Evolutionary conservation across 768 basidiomycete genomes (phyloP).

Genomic region (Xanthoconium stramineum): DNA sequence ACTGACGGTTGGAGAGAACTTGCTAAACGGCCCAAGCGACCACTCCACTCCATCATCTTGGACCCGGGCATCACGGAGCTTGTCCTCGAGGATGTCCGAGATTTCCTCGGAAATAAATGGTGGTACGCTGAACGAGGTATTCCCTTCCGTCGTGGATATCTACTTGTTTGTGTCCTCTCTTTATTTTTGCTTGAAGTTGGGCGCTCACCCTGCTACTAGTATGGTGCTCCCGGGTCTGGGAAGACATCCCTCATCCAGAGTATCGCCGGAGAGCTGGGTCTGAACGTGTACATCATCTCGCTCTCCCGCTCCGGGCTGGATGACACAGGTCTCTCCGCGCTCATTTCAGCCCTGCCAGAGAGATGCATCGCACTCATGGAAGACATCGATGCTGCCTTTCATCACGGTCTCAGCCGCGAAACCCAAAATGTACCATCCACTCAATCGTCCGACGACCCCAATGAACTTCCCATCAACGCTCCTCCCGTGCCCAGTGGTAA

Average conservation of each 20-base stretch:
- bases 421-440: neutral
- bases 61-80: slow-evolving; percentile 66
- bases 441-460: neutral
- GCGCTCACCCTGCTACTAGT: slow-evolving; percentile 30
- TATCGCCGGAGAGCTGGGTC: slow-evolving; percentile 71
- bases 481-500: slow-evolving; percentile 16
- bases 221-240: slow-evolving; percentile 74
- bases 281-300: slow-evolving; percentile 72
- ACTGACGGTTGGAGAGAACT: slow-evolving; percentile 51
- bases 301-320: slow-evolving; percentile 62
- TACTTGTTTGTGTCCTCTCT: slow-evolving; percentile 41
- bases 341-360: slow-evolving; percentile 59
- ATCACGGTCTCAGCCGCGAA: slow-evolving; percentile 39
- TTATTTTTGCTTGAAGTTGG: neutral
- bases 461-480: slow-evolving; percentile 9
- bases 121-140: slow-evolving; percentile 81
- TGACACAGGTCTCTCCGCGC: slow-evolving; percentile 53
- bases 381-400: slow-evolving; percentile 80
- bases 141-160: slow-evolving; percentile 77
- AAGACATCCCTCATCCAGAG: slow-evolving; percentile 78
- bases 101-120: slow-evolving; percentile 62
- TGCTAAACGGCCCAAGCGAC: slow-evolving; percentile 60
- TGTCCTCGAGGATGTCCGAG: slow-evolving; percentile 63
- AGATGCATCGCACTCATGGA: slow-evolving; percentile 51
- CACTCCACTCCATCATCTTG: slow-evolving; percentile 63